Evolutionary conservation across 148 eudicot species (phyloP).

Genomic region (Hydrangea macrophylla): DNA sequence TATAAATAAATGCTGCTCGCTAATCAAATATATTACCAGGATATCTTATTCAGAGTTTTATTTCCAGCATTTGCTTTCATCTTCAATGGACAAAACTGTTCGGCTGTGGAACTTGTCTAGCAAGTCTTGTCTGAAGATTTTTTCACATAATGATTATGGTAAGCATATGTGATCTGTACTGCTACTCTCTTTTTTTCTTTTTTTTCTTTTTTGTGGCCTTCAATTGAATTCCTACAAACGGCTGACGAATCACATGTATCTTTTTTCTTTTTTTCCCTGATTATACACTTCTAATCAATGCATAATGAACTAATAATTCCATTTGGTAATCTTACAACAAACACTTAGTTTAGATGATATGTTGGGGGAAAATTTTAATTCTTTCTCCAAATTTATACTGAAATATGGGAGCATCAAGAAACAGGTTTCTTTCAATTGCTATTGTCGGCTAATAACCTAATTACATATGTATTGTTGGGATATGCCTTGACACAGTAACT

Average conservation of each 20-base stretch:
- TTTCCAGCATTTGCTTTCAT: slow-evolving; percentile 90
- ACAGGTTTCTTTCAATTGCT: not conserved
- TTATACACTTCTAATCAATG: too few species aligned
- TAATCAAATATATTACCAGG: not conserved
- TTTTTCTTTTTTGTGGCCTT: slow-evolving; percentile 7
- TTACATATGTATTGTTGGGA: slow-evolving; percentile 3
- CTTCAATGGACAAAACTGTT: slow-evolving; percentile 99
- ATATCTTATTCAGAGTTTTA: slow-evolving; percentile 20
- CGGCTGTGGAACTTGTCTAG: slow-evolving; percentile 89
- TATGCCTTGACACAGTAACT: slow-evolving; percentile 61
- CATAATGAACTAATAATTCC: too few species aligned
- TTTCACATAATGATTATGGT: slow-evolving; percentile 99
- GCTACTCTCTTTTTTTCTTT: slow-evolving; percentile 1
- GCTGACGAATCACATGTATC: slow-evolving; percentile 5
- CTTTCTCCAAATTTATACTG: not conserved
- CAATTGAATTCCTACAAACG: slow-evolving; percentile 3
- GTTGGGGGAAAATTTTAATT: not conserved
- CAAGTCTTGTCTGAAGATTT: slow-evolving; percentile 84
- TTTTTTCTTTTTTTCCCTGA: not conserved
- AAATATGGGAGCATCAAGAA: too few species aligned
- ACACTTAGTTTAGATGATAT: not conserved
- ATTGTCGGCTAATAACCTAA: slow-evolving; percentile 10
- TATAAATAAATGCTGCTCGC: too few species aligned
- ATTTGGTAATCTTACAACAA: too few species aligned
- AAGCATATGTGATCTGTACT: slow-evolving; percentile 19